phyloP scores from a whole-genome alignment of 306 rosid species.

The Coriaria nepalensis region DNA sequence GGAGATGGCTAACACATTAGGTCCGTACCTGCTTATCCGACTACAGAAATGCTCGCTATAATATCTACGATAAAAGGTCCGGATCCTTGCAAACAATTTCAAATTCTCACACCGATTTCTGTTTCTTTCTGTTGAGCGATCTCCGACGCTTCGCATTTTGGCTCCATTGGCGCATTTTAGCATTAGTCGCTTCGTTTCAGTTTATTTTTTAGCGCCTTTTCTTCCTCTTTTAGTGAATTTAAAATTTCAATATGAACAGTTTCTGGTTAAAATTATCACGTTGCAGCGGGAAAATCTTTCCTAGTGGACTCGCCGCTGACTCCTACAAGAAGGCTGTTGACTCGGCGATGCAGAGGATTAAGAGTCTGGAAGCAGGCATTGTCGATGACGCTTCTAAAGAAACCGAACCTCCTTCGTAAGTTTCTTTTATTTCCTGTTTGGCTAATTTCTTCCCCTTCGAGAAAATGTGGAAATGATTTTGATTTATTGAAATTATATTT shows the following conservation, averaged over 20 bases:
- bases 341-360: slow-evolving; percentile 58
- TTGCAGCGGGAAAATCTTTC: slow-evolving; percentile 66
- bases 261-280: slow-evolving; percentile 1
- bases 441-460: too few relatives aligned
- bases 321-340: slow-evolving; percentile 85
- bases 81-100: not conserved
- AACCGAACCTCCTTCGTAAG: slow-evolving; percentile 46
- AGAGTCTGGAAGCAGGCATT: slow-evolving; percentile 30
- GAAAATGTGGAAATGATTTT: too few relatives aligned
- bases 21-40: slow-evolving; percentile 75
- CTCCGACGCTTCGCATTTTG: slow-evolving; percentile 5
- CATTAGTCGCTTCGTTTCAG: not conserved
- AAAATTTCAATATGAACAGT: not conserved
- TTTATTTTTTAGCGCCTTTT: too few relatives aligned
- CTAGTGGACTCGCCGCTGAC: slow-evolving; percentile 77
- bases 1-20: slow-evolving; percentile 58
- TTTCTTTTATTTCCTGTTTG: not conserved
- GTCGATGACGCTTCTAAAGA: slow-evolving; percentile 18
- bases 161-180: not conserved
- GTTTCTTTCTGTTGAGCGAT: not conserved
- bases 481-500: not conserved
- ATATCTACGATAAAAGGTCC: slow-evolving; percentile 82
- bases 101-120: not conserved
- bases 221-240: slow-evolving; percentile 3
- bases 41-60: slow-evolving; percentile 81